These are phyloP conservation scores for Oidiodendron maius DNA, from an alignment of 495 filamentous ascomycete genomes.

Conservation along the genomic window DNA sequence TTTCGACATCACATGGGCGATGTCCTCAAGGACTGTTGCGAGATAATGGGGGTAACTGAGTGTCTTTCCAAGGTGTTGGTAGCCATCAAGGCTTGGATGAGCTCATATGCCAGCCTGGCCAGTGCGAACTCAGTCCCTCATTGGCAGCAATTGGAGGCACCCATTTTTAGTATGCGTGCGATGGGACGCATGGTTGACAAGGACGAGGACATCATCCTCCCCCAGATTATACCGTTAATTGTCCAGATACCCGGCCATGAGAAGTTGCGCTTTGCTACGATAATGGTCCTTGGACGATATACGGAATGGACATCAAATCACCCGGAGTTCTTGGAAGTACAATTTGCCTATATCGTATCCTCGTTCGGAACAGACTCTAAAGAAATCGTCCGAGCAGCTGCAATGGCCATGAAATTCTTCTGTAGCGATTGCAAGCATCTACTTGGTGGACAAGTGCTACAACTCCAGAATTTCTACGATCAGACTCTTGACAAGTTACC, in stretches of 20 bases:
- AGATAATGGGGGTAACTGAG: slow-evolving; percentile 87
- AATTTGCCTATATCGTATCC: slow-evolving; percentile 89
- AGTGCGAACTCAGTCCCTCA: slow-evolving; percentile 73
- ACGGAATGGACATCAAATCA: slow-evolving; percentile 97
- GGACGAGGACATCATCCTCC: slow-evolving; percentile 78
- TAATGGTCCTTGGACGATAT: slow-evolving; percentile 94
- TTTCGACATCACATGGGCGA: slow-evolving; percentile 97
- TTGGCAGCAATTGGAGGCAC: slow-evolving; percentile 94
- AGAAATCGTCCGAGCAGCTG: slow-evolving; percentile 85
- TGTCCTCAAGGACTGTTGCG: slow-evolving; percentile 94
- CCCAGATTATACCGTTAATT: slow-evolving; percentile 84
- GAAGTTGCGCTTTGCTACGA: slow-evolving; percentile 92
- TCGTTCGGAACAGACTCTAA: slow-evolving; percentile 80
- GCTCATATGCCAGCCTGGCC: slow-evolving; percentile 69
- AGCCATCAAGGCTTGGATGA: slow-evolving; percentile 81
- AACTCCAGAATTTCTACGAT: slow-evolving; percentile 89
- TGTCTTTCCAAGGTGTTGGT: slow-evolving; percentile 84
- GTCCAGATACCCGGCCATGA: slow-evolving; percentile 93
- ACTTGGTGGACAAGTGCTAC: slow-evolving; percentile 68
- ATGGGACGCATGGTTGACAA: slow-evolving; percentile 96
- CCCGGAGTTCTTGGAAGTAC: slow-evolving; percentile 81
- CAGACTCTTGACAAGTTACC: slow-evolving; percentile 80
- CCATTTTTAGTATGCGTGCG: slow-evolving; percentile 88
- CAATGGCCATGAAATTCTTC: slow-evolving; percentile 93
- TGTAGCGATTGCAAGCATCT: slow-evolving; percentile 89